Conservation (phyloP, 495 filamentous ascomycete species). For the Talaromyces wortmannii region DNA sequence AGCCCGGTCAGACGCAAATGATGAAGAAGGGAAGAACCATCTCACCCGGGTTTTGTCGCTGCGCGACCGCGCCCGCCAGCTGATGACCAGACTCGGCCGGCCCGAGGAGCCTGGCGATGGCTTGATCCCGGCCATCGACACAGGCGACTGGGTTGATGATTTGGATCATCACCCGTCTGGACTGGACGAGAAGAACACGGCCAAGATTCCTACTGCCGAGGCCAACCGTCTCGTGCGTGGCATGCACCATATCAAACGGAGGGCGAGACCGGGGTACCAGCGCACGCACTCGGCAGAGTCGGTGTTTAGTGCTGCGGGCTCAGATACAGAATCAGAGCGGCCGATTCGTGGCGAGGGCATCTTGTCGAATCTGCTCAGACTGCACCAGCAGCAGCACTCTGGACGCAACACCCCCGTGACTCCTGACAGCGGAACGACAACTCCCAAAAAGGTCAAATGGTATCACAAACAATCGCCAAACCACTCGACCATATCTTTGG, state of each 20-base stretch:
- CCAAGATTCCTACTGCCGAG: slow-evolving; percentile 25
- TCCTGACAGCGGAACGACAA: slow-evolving; percentile 29
- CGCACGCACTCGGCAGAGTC: slow-evolving; percentile 2
- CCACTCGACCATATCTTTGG: slow-evolving; percentile 34
- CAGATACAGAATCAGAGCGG: slow-evolving; percentile 13
- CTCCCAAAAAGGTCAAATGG: slow-evolving; percentile 53
- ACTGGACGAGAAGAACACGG: slow-evolving; percentile 1
- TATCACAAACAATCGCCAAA: slow-evolving; percentile 50
- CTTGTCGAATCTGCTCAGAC: slow-evolving; percentile 29
- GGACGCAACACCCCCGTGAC: slow-evolving; percentile 24
- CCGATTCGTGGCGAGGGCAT: slow-evolving; percentile 28
- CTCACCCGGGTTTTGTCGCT: neutral
- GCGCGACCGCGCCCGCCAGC: neutral
- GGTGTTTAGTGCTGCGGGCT: neutral
- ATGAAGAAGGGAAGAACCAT: neutral
- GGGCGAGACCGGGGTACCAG: slow-evolving; percentile 19
- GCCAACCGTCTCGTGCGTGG: slow-evolving; percentile 37
- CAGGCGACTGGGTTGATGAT: neutral
- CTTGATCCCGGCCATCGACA: neutral
- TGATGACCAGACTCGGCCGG: slow-evolving; percentile 1
- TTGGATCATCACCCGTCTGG: neutral
- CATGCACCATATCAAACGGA: slow-evolving; percentile 20
- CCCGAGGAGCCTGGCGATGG: slow-evolving; percentile 4
- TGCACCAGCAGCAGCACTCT: slow-evolving; percentile 23
- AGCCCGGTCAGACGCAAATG: neutral